phyloP scores from a whole-genome alignment of 2,329 filamentous ascomycete species.

The Coniochaeta sp. region DNA sequence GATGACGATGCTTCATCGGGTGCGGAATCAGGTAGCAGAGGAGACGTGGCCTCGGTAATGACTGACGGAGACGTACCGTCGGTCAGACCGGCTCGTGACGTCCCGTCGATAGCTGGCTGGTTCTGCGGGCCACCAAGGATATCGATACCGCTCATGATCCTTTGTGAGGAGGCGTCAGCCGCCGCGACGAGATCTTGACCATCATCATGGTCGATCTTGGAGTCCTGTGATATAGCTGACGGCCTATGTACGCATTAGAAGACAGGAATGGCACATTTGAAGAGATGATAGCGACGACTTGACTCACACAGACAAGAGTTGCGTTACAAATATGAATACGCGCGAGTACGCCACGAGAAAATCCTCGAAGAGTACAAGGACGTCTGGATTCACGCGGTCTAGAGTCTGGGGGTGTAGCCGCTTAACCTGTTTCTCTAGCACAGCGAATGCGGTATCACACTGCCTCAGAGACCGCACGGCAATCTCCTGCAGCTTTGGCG shows the following conservation, averaged over 20 bases:
- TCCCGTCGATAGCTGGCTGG: background rate
- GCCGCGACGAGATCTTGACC: background rate
- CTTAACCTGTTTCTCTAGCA: conserved; percentile 26
- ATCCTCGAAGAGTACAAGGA: conserved; percentile 17
- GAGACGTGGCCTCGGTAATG: background rate
- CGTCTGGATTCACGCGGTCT: conserved; percentile 14
- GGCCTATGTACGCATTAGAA: background rate
- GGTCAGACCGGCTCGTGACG: background rate
- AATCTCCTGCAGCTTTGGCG: conserved; percentile 19
- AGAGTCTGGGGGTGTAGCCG: conserved; percentile 19
- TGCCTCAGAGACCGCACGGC: conserved; percentile 18
- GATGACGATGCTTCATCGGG: background rate
- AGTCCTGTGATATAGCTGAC: background rate
- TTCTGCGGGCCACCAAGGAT: background rate
- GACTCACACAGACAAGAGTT: conserved; percentile 1
- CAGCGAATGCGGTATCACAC: conserved; percentile 21
- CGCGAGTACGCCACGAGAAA: conserved; percentile 16
- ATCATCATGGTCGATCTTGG: background rate
- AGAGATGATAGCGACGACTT: background rate
- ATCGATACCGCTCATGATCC: background rate
- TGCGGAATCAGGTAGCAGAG: background rate
- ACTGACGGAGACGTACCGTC: background rate
- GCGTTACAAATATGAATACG: conserved; percentile 11
- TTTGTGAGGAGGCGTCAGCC: background rate
- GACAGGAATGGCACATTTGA: background rate